phyloP scores from a whole-genome alignment of 2,329 filamentous ascomycete species.

The Nothopassalora personata region DNA sequence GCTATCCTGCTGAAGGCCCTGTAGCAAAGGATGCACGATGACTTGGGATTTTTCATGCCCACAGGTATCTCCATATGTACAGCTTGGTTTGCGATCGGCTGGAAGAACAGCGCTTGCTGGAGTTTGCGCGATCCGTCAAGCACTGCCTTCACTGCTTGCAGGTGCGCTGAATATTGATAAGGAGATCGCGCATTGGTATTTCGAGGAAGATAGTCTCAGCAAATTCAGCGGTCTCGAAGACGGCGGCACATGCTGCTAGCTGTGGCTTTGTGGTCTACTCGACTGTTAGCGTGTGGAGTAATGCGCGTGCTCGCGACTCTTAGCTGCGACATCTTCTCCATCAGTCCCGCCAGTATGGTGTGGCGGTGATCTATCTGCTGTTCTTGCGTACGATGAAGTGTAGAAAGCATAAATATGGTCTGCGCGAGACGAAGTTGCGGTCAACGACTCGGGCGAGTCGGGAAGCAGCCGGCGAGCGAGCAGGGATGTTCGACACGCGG shows the following conservation, averaged over 20 bases:
- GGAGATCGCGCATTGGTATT: conserved; percentile 1
- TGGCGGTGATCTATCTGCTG: background rate
- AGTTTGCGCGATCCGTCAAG: conserved; percentile 16
- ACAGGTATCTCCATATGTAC: background rate
- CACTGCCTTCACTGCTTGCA: conserved; percentile 12
- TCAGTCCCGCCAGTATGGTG: background rate
- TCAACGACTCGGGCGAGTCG: too few species aligned
- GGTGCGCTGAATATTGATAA: conserved; percentile 9
- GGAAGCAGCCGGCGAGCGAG: too few species aligned
- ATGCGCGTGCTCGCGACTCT: background rate
- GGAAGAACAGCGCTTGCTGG: conserved; percentile 21
- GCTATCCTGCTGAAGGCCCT: background rate
- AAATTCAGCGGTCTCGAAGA: conserved; percentile 20
- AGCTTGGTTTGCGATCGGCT: background rate
- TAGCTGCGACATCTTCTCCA: background rate
- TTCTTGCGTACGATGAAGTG: too few species aligned
- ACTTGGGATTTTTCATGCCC: background rate
- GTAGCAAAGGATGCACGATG: background rate
- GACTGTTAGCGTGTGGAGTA: background rate
- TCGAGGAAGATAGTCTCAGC: conserved; percentile 20
- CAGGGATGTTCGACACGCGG: too few species aligned
- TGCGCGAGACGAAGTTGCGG: too few species aligned
- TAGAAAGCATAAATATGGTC: too few species aligned
- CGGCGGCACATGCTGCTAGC: background rate
- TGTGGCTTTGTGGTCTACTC: background rate